Percentiles rank a stretch among this genome's conserved stretches.
Evolutionary conservation across 192 early-diverging fungal genomes (phyloP).

Genomic region (Umbelopsis sp.): DNA sequence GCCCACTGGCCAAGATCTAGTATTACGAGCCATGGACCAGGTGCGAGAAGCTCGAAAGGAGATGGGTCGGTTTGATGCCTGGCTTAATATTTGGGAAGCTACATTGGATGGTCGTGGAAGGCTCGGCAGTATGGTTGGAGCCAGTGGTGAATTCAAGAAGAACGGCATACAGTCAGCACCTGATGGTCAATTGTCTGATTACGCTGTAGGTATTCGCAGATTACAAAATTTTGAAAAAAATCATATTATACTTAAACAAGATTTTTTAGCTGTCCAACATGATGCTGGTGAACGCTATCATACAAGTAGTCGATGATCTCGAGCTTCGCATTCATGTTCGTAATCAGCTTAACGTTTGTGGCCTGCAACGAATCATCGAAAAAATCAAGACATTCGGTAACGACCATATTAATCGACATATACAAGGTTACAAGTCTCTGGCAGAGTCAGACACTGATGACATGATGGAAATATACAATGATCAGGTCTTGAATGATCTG

Average conservation of each 20-base stretch:
- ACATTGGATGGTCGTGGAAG: slow-evolving; percentile 78
- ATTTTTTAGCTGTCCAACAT: slow-evolving; percentile 66
- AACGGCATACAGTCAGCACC: slow-evolving; percentile 42
- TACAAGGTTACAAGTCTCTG: slow-evolving; percentile 30
- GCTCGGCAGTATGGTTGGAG: slow-evolving; percentile 78
- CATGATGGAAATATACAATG: slow-evolving; percentile 65
- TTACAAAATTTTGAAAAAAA: slow-evolving; percentile 1
- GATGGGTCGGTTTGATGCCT: slow-evolving; percentile 74
- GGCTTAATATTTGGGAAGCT: slow-evolving; percentile 69
- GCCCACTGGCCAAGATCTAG: slow-evolving; percentile 75
- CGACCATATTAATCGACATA: slow-evolving; percentile 45
- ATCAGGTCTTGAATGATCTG: slow-evolving; percentile 73
- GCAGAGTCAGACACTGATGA: slow-evolving; percentile 57
- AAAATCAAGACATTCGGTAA: slow-evolving; percentile 54
- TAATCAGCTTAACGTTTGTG: slow-evolving; percentile 72
- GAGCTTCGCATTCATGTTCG: slow-evolving; percentile 74
- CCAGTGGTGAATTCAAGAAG: slow-evolving; percentile 71
- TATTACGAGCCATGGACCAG: slow-evolving; percentile 75
- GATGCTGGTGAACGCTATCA: slow-evolving; percentile 75
- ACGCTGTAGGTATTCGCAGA: slow-evolving; percentile 46
- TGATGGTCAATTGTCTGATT: slow-evolving; percentile 75
- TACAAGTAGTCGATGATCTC: slow-evolving; percentile 75
- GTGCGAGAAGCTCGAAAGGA: slow-evolving; percentile 67
- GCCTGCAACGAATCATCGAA: slow-evolving; percentile 66
- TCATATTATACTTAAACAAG: neutral